phyloP scores from a whole-genome alignment of 352 stramenopile genomes.

The Thalassiosira mediterranea region DNA sequence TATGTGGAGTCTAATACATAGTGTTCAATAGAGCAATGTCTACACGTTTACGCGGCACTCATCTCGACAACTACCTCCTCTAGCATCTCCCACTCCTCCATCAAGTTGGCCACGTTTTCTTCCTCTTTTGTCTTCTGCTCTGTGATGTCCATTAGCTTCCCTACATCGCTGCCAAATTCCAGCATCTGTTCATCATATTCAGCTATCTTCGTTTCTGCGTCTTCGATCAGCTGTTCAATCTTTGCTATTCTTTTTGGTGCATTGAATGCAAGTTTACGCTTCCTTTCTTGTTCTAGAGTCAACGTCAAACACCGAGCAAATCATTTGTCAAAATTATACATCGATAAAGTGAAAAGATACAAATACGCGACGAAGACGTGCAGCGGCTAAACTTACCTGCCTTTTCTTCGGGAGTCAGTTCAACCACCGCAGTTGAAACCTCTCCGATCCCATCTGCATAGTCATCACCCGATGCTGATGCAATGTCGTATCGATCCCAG shows the following conservation, averaged over 20 bases:
- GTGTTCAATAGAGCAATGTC: not conserved
- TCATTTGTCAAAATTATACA: too few relatives aligned
- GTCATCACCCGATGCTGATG: conserved; percentile 23
- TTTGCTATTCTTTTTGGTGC: conserved; percentile 83
- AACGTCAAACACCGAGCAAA: too few relatives aligned
- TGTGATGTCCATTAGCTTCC: conserved; percentile 74
- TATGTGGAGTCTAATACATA: too few relatives aligned
- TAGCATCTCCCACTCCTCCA: conserved; percentile 84
- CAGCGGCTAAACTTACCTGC: too few relatives aligned
- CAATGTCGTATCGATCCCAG: conserved; percentile 73
- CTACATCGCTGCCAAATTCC: conserved; percentile 71
- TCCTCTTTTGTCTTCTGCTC: conserved; percentile 72
- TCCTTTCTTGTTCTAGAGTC: conserved; percentile 64
- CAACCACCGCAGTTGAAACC: conserved; percentile 2
- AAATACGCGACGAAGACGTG: too few relatives aligned
- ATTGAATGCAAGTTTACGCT: conserved; percentile 81
- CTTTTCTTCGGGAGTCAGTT: conserved; percentile 52
- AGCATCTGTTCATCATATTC: conserved; percentile 83
- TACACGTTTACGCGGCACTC: too few relatives aligned
- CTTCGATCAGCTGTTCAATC: conserved; percentile 79
- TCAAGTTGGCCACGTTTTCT: conserved; percentile 62
- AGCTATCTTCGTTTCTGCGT: conserved; percentile 70
- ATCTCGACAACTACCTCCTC: conserved; percentile 70
- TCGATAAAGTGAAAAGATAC: too few relatives aligned
- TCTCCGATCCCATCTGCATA: conserved; percentile 8